Evolutionary conservation across 225 moss, liverwort and hornwort genomes (phyloP).

Genomic region (Marchantia paleacea): DNA sequence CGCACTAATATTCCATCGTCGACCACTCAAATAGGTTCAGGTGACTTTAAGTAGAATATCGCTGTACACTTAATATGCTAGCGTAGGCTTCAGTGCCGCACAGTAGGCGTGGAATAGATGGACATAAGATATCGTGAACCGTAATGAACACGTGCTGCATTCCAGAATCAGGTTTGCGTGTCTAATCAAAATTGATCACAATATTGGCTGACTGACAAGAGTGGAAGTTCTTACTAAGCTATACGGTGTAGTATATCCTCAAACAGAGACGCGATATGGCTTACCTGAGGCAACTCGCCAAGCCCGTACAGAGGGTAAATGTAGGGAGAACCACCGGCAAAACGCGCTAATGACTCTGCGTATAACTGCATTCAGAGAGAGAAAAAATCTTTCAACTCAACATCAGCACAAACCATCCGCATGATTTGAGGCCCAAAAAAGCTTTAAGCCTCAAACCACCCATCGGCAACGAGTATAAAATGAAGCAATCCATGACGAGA

Average conservation of each 20-base stretch:
- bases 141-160: background rate
- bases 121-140: background rate
- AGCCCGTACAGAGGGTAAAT: constrained; percentile 95
- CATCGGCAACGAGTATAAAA: too few species aligned
- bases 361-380: constrained; percentile 57
- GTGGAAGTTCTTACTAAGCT: background rate
- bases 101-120: background rate
- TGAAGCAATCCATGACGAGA: too few species aligned
- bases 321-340: constrained; percentile 93
- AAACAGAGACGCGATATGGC: background rate
- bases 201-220: too few species aligned
- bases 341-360: constrained; percentile 88
- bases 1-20: background rate
- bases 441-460: too few species aligned
- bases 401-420: too few species aligned
- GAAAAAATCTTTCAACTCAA: too few species aligned
- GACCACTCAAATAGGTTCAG: background rate
- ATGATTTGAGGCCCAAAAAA: too few species aligned
- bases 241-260: background rate
- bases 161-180: background rate
- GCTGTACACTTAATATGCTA: background rate
- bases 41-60: background rate
- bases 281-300: constrained; percentile 90
- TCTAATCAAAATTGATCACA: too few species aligned
- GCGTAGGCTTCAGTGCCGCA: background rate